Base-by-base conservation (phyloP, 108 stramenopile species). In the Nitzschia inconspicua region DNA sequence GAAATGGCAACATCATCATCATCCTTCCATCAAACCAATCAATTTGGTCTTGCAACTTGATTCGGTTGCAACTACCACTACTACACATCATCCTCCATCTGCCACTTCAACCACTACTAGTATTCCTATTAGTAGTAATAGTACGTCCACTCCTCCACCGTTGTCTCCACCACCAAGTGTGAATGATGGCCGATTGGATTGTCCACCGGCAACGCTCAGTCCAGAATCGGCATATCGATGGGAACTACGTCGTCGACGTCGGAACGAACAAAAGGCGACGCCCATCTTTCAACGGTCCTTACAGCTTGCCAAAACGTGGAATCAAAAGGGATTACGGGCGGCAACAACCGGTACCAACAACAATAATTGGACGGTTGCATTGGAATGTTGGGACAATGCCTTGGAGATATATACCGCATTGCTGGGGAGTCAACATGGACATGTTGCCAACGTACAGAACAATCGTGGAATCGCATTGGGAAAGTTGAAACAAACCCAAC, bases 391-490 rank as follows among this genome's bases (percentile, higher is more conserved):
- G 73, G 60, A 67, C 35, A 66, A 67, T 55, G 60, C 66, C 0
- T 43, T 75, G 30, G 67, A 75, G 52, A 68, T 75, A 39, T 66
- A 66, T 29, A 25, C 54, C 1, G 42, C 62, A 3, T 11, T 65
- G 1, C 39, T 75, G 43, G 72, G 72, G 18, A 16, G 25, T 3
- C 24, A 43, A 19, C 70, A 78, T 36, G 36, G 51, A 16, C 64
- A 74, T 39, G 69, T 74, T 13, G 80, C 76, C 26, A 70, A 77
- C 36, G 70, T 72, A 5, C 65, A 47, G 41, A 77, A 77, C 28
- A 81, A 81, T 54, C 43, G 76, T 6, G 80, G 80, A 1, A 77
- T 76, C 52, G 75, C 73, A 22, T 47, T 66, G 28, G 72, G 73
- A 1, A 63, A 75, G 46, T 34, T 81, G 14, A 44, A 52, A 13